Conservation (phyloP, 1,284 basidiomycete genomes). For the Volvariella surrecta region DNA sequence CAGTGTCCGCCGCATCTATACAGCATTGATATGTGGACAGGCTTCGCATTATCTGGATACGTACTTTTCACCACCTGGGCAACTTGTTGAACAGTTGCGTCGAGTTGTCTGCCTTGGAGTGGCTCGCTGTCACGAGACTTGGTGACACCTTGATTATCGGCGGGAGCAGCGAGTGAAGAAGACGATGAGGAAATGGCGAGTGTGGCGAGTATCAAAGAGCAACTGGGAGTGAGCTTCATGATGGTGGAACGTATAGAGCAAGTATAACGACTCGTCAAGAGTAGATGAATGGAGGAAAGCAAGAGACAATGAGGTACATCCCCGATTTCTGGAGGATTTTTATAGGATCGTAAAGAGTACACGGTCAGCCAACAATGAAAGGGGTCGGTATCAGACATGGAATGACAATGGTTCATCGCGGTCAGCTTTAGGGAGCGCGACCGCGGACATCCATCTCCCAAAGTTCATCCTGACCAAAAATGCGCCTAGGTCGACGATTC, state of each 20-base stretch:
- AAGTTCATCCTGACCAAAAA: conserved; percentile 37
- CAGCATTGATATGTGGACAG: conserved; percentile 8
- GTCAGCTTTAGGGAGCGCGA: conserved; percentile 14
- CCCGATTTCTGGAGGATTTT: background rate
- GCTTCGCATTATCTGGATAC: conserved; percentile 4
- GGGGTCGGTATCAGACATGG: too few species aligned
- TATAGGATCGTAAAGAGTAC: background rate
- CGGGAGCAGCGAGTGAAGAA: conserved; percentile 31
- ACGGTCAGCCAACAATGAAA: background rate
- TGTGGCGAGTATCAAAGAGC: conserved; percentile 33
- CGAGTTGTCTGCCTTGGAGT: too few species aligned
- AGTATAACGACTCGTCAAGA: conserved; percentile 1
- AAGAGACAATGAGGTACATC: conserved; percentile 1
- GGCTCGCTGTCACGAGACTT: too few species aligned
- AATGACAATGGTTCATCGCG: too few species aligned
- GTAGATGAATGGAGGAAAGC: conserved; percentile 1
- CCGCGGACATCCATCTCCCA: conserved; percentile 54
- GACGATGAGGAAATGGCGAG: conserved; percentile 40
- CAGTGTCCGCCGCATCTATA: background rate
- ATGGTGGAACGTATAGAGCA: conserved; percentile 7
- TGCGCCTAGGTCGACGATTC: conserved; percentile 23
- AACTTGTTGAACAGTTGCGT: too few species aligned
- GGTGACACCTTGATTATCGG: conserved; percentile 10
- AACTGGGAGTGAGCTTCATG: conserved; percentile 37
- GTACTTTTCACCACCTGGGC: conserved; percentile 3